phyloP scores from a whole-genome alignment of 2,329 filamentous ascomycete genomes.

The Colletotrichum eremochloae region DNA sequence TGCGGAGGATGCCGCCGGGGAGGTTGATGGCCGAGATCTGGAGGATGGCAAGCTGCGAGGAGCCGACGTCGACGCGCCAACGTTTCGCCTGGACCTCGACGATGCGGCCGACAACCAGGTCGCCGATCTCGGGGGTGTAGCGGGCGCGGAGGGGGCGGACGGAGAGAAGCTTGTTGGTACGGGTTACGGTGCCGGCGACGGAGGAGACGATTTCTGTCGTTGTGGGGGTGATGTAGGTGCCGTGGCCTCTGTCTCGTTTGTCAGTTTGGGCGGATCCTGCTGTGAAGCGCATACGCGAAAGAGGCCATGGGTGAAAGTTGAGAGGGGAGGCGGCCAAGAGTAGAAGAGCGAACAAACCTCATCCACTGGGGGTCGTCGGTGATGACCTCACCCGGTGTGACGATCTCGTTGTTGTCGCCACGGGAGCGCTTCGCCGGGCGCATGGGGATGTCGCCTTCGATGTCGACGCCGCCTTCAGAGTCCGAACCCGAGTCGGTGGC shows the following conservation, averaged over 20 bases:
- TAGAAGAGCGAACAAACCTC: constrained; percentile 64
- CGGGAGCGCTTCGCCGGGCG: constrained; percentile 56
- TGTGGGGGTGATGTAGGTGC: constrained; percentile 79
- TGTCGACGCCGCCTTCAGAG: constrained; percentile 60
- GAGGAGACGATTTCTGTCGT: constrained; percentile 85
- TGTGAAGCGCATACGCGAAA: neutral
- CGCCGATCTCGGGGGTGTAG: constrained; percentile 96
- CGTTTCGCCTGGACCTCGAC: constrained; percentile 93
- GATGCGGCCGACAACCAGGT: constrained; percentile 93
- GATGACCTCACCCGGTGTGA: constrained; percentile 90
- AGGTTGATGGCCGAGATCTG: constrained; percentile 93
- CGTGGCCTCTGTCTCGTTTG: constrained; percentile 78
- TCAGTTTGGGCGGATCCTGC: constrained; percentile 1
- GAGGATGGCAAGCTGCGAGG: constrained; percentile 85
- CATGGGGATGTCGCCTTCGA: constrained; percentile 62
- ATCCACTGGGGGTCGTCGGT: constrained; percentile 98
- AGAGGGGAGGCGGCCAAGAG: neutral
- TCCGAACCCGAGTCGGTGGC: constrained; percentile 59
- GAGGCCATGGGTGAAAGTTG: neutral
- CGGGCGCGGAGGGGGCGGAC: constrained; percentile 90
- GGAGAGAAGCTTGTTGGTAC: constrained; percentile 96
- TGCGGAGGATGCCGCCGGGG: constrained; percentile 90
- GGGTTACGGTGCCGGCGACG: constrained; percentile 88
- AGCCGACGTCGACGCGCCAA: constrained; percentile 96
- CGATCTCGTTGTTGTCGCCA: constrained; percentile 66